Evolutionary conservation across 2,329 filamentous ascomycete species (phyloP).

Genomic region (Cryphonectria nitschkei): DNA sequence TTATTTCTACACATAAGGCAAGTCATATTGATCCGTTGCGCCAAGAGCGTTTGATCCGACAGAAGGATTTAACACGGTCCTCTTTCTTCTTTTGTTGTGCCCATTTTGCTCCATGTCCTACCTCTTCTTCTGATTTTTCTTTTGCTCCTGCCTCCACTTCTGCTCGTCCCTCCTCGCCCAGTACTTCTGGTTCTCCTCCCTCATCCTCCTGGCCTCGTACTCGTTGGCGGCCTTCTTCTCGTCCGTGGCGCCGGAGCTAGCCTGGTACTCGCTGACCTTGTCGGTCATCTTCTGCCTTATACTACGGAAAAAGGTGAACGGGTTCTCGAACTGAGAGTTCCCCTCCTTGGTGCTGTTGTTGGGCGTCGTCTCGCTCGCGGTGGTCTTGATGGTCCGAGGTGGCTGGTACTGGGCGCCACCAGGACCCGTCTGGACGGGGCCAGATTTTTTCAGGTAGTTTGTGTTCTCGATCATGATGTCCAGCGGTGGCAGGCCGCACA

Average conservation of each 20-base stretch:
- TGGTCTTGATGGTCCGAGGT: constrained; percentile 37
- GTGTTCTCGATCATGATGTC: constrained; percentile 8
- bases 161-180: constrained; percentile 14
- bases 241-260: background rate
- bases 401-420: constrained; percentile 36
- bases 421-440: background rate
- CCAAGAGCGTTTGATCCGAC: background rate
- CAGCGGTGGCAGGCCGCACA: constrained; percentile 44
- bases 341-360: background rate
- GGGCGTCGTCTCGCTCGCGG: constrained; percentile 21
- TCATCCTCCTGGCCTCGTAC: constrained; percentile 20
- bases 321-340: constrained; percentile 12
- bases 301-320: constrained; percentile 11
- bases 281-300: constrained; percentile 11
- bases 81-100: constrained; percentile 66
- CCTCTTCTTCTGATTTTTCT: constrained; percentile 9
- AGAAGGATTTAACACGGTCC: background rate
- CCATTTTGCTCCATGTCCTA: background rate
- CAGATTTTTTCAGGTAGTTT: background rate
- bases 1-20: background rate
- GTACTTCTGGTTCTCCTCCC: constrained; percentile 26
- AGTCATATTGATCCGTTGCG: background rate
- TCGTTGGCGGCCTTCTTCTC: constrained; percentile 1
- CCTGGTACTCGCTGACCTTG: constrained; percentile 8
- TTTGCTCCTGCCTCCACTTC: constrained; percentile 16